Evolutionary conservation across 306 rosid species (phyloP), one percentile per base, ranked within the genome.

Genomic region (Quercus robur): DNA sequence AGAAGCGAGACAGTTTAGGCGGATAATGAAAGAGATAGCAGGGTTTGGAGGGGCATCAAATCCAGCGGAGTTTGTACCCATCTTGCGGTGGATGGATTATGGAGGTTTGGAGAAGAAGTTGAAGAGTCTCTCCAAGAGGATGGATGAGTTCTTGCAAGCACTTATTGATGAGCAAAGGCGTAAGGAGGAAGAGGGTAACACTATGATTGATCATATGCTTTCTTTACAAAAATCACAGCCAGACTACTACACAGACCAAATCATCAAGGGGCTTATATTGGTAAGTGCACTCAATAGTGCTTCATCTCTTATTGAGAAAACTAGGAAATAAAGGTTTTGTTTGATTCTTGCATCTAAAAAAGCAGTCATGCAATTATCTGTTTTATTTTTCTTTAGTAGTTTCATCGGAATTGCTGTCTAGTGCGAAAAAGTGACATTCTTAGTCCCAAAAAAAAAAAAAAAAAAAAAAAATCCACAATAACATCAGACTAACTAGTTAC

Each of bases 1-100:
- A 23, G 96, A 91, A 54, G 94, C 90, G 0, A 75, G 20, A 78
- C 57, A 38, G 38, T 89, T 91, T 56, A 83, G 85, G 55, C 83
- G 76, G 5, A 25, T 74, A 1, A 76, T 85, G 70, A 59, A 80
- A 26, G 85, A 91, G 81, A 5, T 76, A 0, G 2, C 38, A 12
- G 2, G 25, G 44, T 38, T 38, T 0, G 82, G 80, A 2, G 79
- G 87, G 44, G 88, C 73, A 4, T 71, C 85, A 0, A 72, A 84
- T 44, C 81, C 80, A 0, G 84, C 74, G 2, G 90, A 92, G 56
- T 90, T 87, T 28, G 41, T 90, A 15, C 91, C 94, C 5, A 0
- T 92, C 8, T 9, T 85, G 19, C 75, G 81, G 19, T 89, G 79
- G 86, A 17, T 89, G 56, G 88, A 87, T 73, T 81, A 55, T 12